A percentile compares a stretch with the other conserved stretches of the same genome.
phyloP scores from a whole-genome alignment of 2,329 filamentous ascomycete genomes.

The Colletotrichum sp. region DNA sequence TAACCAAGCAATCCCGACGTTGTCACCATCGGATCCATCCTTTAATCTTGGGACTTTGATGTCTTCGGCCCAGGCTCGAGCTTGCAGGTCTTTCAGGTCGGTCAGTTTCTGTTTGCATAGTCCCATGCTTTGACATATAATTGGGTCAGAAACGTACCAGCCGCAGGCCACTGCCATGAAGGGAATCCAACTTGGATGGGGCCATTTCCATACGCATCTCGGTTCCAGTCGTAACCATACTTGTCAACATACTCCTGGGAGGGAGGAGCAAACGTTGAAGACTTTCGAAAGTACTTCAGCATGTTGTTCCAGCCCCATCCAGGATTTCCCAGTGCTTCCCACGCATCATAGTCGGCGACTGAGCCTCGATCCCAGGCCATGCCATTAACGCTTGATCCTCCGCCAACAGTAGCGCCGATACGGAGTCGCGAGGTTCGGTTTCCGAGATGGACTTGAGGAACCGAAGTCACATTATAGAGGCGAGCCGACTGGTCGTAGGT shows the following conservation, averaged over 20 bases:
- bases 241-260: constrained; percentile 1
- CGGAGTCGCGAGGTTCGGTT: constrained; percentile 25
- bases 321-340: constrained; percentile 40
- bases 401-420: constrained; percentile 31
- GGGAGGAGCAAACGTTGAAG: constrained; percentile 24
- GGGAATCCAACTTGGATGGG: constrained; percentile 28
- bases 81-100: constrained; percentile 3
- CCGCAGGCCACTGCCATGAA: constrained; percentile 28
- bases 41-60: constrained; percentile 11
- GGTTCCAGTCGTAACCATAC: constrained; percentile 2
- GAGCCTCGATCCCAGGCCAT: constrained; percentile 34
- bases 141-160: constrained; percentile 1
- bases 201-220: constrained; percentile 12
- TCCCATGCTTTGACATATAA: accelerated
- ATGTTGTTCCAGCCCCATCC: constrained; percentile 41
- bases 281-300: constrained; percentile 34
- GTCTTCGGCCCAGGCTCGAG: constrained; percentile 22
- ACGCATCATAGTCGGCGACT: constrained; percentile 34
- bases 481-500: constrained; percentile 16
- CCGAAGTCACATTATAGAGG: constrained; percentile 22
- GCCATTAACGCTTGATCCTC: constrained; percentile 33
- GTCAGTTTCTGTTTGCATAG: neutral
- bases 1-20: constrained; percentile 28
- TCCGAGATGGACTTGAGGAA: constrained; percentile 28
- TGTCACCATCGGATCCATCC: constrained; percentile 27